Evolutionary conservation across 768 basidiomycete species (phyloP).

Genomic region (Tephrocybe sp.): DNA sequence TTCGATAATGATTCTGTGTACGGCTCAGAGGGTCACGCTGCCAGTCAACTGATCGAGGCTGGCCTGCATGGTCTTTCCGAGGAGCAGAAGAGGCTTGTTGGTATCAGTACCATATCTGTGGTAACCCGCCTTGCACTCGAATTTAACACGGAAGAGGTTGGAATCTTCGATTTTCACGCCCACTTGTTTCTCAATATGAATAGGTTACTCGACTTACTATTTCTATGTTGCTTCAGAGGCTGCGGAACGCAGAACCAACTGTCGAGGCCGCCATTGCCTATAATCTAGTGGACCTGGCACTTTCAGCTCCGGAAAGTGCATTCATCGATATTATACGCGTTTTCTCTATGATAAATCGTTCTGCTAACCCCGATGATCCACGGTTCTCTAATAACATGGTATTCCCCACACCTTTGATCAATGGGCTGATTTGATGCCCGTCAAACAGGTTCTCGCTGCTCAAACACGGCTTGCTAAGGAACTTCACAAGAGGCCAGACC

Average conservation of each 20-base stretch:
- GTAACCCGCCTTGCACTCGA: slow-evolving; percentile 87
- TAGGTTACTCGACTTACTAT: slow-evolving; percentile 85
- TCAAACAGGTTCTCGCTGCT: slow-evolving; percentile 73
- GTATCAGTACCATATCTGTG: slow-evolving; percentile 89
- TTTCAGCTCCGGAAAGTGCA: slow-evolving; percentile 70
- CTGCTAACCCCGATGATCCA: slow-evolving; percentile 86
- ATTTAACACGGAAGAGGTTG: slow-evolving; percentile 80
- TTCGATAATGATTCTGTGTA: slow-evolving; percentile 39
- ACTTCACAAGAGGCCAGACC: slow-evolving; percentile 66
- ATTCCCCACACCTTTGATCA: neutral
- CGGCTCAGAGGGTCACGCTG: slow-evolving; percentile 43
- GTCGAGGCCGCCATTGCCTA: slow-evolving; percentile 91
- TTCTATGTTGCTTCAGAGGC: slow-evolving; percentile 88
- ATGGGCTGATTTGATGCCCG: neutral
- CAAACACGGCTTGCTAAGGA: slow-evolving; percentile 89
- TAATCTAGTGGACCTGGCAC: slow-evolving; percentile 86
- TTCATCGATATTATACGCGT: slow-evolving; percentile 83
- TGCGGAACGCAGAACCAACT: slow-evolving; percentile 80
- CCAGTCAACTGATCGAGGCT: slow-evolving; percentile 56
- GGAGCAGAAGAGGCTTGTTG: slow-evolving; percentile 80
- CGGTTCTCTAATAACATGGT: slow-evolving; percentile 90
- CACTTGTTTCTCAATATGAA: neutral
- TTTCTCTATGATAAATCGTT: slow-evolving; percentile 82
- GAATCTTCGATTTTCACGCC: neutral
- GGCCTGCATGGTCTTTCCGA: slow-evolving; percentile 70